Conservation (phyloP, 129 eudicot species). For the Ambrosia artemisiifolia region DNA sequence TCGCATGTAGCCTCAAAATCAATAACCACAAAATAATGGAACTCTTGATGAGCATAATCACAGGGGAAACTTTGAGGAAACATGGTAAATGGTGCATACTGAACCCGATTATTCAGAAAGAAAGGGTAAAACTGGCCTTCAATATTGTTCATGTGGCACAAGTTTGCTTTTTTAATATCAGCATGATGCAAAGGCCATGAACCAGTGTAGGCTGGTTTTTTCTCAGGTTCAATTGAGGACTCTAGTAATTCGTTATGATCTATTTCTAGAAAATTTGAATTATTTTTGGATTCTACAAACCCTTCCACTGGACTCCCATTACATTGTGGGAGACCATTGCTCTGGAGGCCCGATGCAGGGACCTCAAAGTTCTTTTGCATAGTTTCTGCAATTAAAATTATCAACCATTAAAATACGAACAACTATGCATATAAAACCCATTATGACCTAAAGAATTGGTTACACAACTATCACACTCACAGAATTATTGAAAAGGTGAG, state of each 20-base stretch:
- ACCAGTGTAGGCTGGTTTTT: constrained; percentile 27
- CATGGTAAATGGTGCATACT: constrained; percentile 47
- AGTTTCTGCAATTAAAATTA: constrained; percentile 39
- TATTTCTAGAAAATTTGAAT: constrained; percentile 36
- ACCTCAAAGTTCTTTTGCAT: constrained; percentile 66
- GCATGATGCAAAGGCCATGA: constrained; percentile 48
- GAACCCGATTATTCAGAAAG: constrained; percentile 48
- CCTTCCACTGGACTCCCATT: constrained; percentile 42
- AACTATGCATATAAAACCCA: background rate
- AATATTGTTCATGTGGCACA: constrained; percentile 40
- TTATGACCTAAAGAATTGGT: background rate
- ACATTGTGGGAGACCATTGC: constrained; percentile 40
- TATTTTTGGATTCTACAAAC: constrained; percentile 43
- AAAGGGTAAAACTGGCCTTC: constrained; percentile 58
- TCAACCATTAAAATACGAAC: background rate
- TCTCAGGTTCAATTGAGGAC: constrained; percentile 39
- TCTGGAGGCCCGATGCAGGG: constrained; percentile 54
- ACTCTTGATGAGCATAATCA: constrained; percentile 66
- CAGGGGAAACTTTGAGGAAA: constrained; percentile 47
- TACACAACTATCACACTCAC: too few species aligned
- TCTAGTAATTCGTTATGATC: constrained; percentile 33
- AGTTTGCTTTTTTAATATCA: constrained; percentile 31
- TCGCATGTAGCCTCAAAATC: constrained; percentile 99
- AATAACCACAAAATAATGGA: constrained; percentile 89
- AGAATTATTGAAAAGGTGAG: too few species aligned